Evolutionary conservation across 495 filamentous ascomycete species (phyloP), one percentile per base, ranked within the genome.

Genomic region (Friedmanniomyces endolithicus): DNA sequence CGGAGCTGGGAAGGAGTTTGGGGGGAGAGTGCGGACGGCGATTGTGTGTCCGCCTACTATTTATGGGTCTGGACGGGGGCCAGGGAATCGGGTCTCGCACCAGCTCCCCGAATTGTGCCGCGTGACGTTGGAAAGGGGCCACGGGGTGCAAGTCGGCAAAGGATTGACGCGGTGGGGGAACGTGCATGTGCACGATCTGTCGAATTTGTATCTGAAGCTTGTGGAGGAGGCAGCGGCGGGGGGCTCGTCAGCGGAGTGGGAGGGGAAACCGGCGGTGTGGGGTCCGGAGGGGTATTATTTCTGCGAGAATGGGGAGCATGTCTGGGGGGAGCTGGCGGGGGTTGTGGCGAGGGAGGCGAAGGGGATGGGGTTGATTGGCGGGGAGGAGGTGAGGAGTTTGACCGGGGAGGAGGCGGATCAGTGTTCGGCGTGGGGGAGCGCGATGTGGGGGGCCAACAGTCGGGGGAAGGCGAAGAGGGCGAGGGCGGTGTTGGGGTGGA

Each of bases 31-130:
- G 11, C 79, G 78, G 63, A 82, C 81, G 0, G 84, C 87, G 1
- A 80, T 94, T 64, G 75, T 92, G 22, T 86, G 79, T 56, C 86
- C 88, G 6, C 85, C 87, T 1, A 79, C 77, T 6, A 92, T 94
- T 64, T 90, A 90, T 64, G 88, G 86, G 7, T 25, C 56, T 14
- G 88, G 86, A 24, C 79, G 84, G 31, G 85, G 88, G 0, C 75
- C 86, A 1, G 76, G 72, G 41, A 92, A 90, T 64, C 70, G 74
- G 60, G 74, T 77, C 62, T 85, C 81, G 57, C 65, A 77, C 49
- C 86, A 92, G 62, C 75, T 83, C 0, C 81, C 83, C 48, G 63
- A 65, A 43, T 66, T 92, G 19, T 68, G 74, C n/a, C 63, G 70
- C 1, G 65, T 64, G 11, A 80, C 80, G 6, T 65, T 92, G 7